Evolutionary conservation across 2,329 filamentous ascomycete species (phyloP).

Genomic region (Monosporascus sp.): DNA sequence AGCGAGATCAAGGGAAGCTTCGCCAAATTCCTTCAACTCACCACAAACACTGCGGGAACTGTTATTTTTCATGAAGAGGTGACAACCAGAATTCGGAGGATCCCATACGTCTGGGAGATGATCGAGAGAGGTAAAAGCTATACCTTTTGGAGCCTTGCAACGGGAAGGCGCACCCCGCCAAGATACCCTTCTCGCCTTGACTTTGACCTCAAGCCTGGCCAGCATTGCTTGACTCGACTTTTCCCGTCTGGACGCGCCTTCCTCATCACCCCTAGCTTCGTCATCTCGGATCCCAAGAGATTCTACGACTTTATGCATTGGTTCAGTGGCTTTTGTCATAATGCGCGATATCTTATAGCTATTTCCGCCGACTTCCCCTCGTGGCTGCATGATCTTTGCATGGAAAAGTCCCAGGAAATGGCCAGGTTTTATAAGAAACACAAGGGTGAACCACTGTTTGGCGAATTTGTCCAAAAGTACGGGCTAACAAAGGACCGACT

Average conservation of each 20-base stretch:
- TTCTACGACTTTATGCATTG: slow-evolving; percentile 35
- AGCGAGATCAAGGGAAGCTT: slow-evolving; percentile 17
- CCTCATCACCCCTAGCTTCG: slow-evolving; percentile 46
- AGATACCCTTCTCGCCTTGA: slow-evolving; percentile 24
- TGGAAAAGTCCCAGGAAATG: slow-evolving; percentile 23
- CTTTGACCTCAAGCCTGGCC: slow-evolving; percentile 21
- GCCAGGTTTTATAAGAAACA: slow-evolving; percentile 9
- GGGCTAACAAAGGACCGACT: slow-evolving; percentile 15
- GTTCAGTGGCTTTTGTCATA: slow-evolving; percentile 23
- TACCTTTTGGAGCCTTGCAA: slow-evolving; percentile 24
- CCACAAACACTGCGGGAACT: slow-evolving; percentile 19
- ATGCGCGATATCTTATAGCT: slow-evolving; percentile 28
- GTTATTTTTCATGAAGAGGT: slow-evolving; percentile 25
- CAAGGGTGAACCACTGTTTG: slow-evolving; percentile 8
- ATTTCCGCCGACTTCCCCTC: slow-evolving; percentile 29
- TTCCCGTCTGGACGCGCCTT: slow-evolving; percentile 41
- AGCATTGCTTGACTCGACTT: slow-evolving; percentile 32
- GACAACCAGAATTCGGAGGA: slow-evolving; percentile 17
- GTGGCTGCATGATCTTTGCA: slow-evolving; percentile 30
- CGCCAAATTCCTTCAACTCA: slow-evolving; percentile 19
- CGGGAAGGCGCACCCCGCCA: slow-evolving; percentile 20
- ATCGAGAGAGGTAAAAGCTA: slow-evolving; percentile 16
- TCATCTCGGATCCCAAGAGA: slow-evolving; percentile 38
- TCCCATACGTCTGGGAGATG: slow-evolving; percentile 20
- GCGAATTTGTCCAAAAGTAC: slow-evolving; percentile 6